Evolutionary conservation across 352 stramenopile species (phyloP).

Genomic region (Phytophthora ohioensis): DNA sequence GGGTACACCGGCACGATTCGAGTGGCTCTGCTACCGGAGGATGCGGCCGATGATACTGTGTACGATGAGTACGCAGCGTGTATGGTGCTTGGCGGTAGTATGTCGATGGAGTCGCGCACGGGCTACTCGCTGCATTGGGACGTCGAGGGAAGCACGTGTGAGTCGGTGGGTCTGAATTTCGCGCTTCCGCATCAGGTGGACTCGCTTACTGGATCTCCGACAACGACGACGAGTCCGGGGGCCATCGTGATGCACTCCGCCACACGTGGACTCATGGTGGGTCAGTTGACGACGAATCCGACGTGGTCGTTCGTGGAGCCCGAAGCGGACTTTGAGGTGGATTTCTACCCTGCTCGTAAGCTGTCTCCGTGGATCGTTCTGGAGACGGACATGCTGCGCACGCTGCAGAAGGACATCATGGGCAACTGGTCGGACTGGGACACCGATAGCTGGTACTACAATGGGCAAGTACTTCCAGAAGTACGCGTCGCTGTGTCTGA

Average conservation of each 20-base stretch:
- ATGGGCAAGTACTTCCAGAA: conserved; percentile 81
- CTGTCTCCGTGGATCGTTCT: conserved; percentile 37
- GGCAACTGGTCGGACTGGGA: conserved; percentile 53
- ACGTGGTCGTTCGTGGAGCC: conserved; percentile 65
- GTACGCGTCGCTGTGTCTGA: conserved; percentile 80
- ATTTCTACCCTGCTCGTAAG: conserved; percentile 61
- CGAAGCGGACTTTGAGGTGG: conserved; percentile 58
- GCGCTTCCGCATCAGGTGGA: conserved; percentile 71
- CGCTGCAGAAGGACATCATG: conserved; percentile 64
- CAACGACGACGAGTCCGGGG: conserved; percentile 26
- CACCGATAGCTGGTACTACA: conserved; percentile 77
- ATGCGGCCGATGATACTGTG: conserved; percentile 36
- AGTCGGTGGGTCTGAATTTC: conserved; percentile 63
- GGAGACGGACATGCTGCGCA: conserved; percentile 53
- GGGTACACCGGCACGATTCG: conserved; percentile 63
- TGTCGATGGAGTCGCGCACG: conserved; percentile 67
- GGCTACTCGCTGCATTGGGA: conserved; percentile 72
- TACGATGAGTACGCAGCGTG: conserved; percentile 71
- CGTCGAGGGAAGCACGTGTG: conserved; percentile 55
- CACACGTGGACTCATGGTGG: conserved; percentile 63
- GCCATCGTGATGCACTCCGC: conserved; percentile 61
- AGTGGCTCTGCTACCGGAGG: conserved; percentile 60
- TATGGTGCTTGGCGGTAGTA: conserved; percentile 58
- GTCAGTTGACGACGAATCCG: conserved; percentile 37
- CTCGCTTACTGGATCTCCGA: conserved; percentile 35